Evolutionary conservation across 2,329 filamentous ascomycete genomes (phyloP).

Genomic region (Calonectria crousiana): DNA sequence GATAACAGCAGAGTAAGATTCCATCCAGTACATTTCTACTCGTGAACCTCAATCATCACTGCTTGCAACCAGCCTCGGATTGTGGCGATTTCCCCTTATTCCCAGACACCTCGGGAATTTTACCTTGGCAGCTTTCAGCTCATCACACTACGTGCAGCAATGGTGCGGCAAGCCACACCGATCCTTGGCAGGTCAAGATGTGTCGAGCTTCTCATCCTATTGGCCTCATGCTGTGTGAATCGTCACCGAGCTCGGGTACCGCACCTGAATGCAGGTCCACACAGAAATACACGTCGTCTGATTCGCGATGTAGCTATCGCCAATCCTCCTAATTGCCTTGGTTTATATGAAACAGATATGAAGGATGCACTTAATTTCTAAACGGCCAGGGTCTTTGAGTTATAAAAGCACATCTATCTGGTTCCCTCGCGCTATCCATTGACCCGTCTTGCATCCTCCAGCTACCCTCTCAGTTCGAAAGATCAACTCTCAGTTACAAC

Average conservation of each 20-base stretch:
- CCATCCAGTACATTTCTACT: background rate
- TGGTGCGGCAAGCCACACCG: conserved; percentile 1
- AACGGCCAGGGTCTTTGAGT: background rate
- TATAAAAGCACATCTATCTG: background rate
- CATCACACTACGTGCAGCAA: background rate
- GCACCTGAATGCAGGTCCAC: background rate
- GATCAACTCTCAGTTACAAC: background rate
- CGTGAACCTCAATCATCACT: background rate
- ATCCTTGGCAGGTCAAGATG: background rate
- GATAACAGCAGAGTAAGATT: background rate
- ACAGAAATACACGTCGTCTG: background rate
- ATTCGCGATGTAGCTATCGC: background rate
- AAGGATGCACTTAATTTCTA: background rate
- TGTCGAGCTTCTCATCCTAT: background rate
- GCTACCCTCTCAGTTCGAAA: background rate
- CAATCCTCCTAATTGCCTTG: too few relatives aligned
- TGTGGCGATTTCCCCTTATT: background rate
- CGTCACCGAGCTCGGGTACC: background rate
- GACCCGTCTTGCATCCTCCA: background rate
- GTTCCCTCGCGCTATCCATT: background rate
- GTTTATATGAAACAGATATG: background rate
- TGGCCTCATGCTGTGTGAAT: background rate
- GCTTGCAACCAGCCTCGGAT: too few relatives aligned
- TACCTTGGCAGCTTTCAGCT: background rate
- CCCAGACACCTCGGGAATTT: background rate